Evolutionary conservation across 1,284 basidiomycete genomes (phyloP), one percentile per base, ranked within the genome.

Genomic region (Coniophora puteana): DNA sequence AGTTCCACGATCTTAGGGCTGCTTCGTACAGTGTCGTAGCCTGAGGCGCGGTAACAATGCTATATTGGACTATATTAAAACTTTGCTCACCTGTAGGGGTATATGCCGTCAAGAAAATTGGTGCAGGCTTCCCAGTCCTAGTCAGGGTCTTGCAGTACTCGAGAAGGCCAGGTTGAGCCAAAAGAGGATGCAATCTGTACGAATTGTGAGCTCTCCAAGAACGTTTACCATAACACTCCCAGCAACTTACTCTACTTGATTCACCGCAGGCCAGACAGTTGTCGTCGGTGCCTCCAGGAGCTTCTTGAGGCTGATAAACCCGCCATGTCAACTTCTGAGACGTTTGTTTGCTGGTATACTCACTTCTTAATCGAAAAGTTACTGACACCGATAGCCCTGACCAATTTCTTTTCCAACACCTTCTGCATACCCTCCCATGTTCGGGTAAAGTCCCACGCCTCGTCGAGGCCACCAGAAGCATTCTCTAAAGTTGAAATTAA

Each of bases 361-460:
- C 42, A 71, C 67, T 56, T 69, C 47, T 69, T 69, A 30, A 68
- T 56, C 3, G 66, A 69, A 43, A 69, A 70, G 44, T 70, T 59
- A 46, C 62, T 65, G 20, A 67, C 63, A 5, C 76, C 76, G 46
- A 71, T 78, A 28, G 63, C 70, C 60, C 65, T 68, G 29, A 67
- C 71, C 56, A 73, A 71, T 32, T 68, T 67, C n/a, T 52, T 59
- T 39, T 60, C 58, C 17, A 61, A 48, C 4, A 72, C 38, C 41
- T 62, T 62, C 53, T 74, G 71, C 69, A 74, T 70, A 46, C 66
- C 62, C 21, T 51, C 51, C 71, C 72, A 75, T 1, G 69, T 71
- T 35, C 72, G 54, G 43, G 54, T 54, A 41, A 71, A 59, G 32
- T n/a, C n/a, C n/a, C n/a, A n/a, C n/a, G n/a, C n/a, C n/a, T n/a